Evolutionary conservation across 805 yeast species (phyloP), one percentile per base, ranked within the genome.

Genomic region (Candida oleophila): DNA sequence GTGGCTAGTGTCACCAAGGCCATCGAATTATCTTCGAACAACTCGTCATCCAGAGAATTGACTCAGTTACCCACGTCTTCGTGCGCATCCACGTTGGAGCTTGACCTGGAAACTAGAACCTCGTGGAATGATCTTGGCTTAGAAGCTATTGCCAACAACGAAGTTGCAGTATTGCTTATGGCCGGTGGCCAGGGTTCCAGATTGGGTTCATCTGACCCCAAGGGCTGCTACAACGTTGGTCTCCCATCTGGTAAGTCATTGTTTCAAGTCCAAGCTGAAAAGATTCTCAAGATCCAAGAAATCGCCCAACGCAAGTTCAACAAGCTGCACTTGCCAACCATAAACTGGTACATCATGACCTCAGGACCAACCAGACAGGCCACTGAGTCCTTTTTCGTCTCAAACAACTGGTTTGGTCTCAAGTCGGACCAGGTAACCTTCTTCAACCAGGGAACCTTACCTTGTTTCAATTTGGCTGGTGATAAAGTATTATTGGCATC

Each of bases 101-200:
- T 73, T 33, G 66, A 65, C 15, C 45, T 46, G 1, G 62, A 55
- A 12, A 57, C 64, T 38, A 60, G 61, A 37, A 53, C 50, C 3
- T 38, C 55, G 12, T 85, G 85, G 81, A 54, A 57, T 19, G 46
- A 64, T 2, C 37, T 68, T 14, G 99, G 99, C 12, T 64, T 84
- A 15, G 70, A 80, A 21, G 87, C 92, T 25, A 84, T 94, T 45
- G 65, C 79, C 15, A 64, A 72, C 12, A 85, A 85, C 52, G 80
- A 86, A 58, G 98, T 92, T 20, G 99, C 89, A 30, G 92, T 94
- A 3, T 74, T 94, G 38, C 73, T 94, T 44, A 85, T 94, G 87
- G 97, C 99, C 11, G 99, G 99, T 47, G 99, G 99, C 42, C 99
- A 94, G 66, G 99, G 99, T 28, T 87, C 97, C 5, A 77, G 99